These are phyloP conservation scores for Corylus avellana DNA, from an alignment of 306 rosid species.

Conservation along the genomic window DNA sequence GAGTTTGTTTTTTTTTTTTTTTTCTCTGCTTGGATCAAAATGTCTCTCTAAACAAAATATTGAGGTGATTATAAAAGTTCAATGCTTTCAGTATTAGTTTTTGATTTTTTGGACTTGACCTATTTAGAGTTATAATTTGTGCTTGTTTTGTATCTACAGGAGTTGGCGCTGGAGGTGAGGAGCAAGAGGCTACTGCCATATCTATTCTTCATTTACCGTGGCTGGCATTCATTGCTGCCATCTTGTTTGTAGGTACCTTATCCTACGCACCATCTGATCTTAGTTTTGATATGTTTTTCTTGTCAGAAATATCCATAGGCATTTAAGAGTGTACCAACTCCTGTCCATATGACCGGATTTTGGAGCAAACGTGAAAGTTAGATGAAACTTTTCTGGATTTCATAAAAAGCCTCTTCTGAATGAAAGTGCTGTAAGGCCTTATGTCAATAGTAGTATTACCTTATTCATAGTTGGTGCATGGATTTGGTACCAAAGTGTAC, in stretches of 20 bases:
- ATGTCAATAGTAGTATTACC: background rate
- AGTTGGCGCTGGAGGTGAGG: slow-evolving; percentile 99
- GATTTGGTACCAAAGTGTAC: background rate
- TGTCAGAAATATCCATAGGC: slow-evolving; percentile 15
- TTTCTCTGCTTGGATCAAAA: background rate
- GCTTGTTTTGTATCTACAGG: slow-evolving; percentile 47
- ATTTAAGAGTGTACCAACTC: slow-evolving; percentile 4
- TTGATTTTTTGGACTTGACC: background rate
- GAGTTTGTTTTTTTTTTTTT: background rate
- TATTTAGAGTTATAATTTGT: background rate
- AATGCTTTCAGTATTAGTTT: background rate
- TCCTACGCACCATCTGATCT: slow-evolving; percentile 47
- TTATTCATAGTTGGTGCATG: background rate
- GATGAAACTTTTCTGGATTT: background rate
- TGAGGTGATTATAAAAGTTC: background rate
- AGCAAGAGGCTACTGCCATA: slow-evolving; percentile 76
- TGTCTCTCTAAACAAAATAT: background rate
- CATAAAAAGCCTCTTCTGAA: background rate
- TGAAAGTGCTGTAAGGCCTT: background rate
- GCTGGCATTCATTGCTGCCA: slow-evolving; percentile 73
- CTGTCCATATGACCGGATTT: background rate
- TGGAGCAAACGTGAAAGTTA: background rate
- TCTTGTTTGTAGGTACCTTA: slow-evolving; percentile 98
- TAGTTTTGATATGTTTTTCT: slow-evolving; percentile 15
- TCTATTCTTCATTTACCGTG: slow-evolving; percentile 82